Evolutionary conservation across 106 monocot species (phyloP), one percentile per base, ranked within the genome.

Genomic region (Ottelia alismoides): DNA sequence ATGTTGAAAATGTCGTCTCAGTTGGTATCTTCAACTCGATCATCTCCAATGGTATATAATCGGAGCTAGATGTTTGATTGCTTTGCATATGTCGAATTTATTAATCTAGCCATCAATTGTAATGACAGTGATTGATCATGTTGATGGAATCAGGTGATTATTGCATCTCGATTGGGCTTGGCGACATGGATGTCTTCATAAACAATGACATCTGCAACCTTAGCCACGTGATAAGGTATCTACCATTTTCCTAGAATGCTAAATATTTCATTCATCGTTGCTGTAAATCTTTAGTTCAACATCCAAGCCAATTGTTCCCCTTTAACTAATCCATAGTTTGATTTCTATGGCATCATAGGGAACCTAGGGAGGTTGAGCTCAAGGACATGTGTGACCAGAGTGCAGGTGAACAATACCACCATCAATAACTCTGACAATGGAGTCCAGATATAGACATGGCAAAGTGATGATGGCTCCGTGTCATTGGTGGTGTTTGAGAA

Each of bases 381-480:
- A 0, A 62, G 65, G 1, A 89, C 96, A 1, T 98, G 96, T 28
- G 96, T 98, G 35, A 47, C 55, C 11, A 98, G 89, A 47, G 63
- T 98, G 57, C 89, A 84, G 0, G 96, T 98, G n/a, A 62, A 45
- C 45, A 72, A 82, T 52, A 65, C 74, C 0, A 60, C 74, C 24
- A 77, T 98, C 4, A 79, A 55, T 57, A 59, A 68, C 27, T 89
- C 96, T 7, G 89, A 85, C 67, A 98, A 89, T n/a, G 96, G 96
- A 0, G 76, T 89, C 18, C 43, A 89, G 29, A 98, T 98, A 76
- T 89, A 98, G 68, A 98, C 96, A 32, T 98, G 89, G 96, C 96
- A 98, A 50, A 89, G 96, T 0, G 96, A 88, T 2, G 62, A 64
- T 1, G 96, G 94, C 1, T 78, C 96, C 1, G 85, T 89, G 21